Evolutionary conservation across 257 asterid genomes (phyloP).

Genomic region (Nicotiana undulata): DNA sequence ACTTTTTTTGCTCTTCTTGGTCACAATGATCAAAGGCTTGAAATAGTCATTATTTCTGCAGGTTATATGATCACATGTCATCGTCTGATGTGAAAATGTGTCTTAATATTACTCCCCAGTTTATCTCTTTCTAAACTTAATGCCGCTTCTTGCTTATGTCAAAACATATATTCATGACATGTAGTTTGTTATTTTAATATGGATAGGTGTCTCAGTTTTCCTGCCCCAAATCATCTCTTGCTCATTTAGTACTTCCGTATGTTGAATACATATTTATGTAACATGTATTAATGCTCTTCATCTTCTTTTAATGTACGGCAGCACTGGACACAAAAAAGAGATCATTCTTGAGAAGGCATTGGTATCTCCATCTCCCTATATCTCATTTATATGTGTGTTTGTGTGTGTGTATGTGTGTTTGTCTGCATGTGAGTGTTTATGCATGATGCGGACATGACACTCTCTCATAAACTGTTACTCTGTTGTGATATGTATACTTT

Average conservation of each 20-base stretch:
- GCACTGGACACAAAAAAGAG: slow-evolving; percentile 91
- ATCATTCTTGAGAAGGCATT: slow-evolving; percentile 60
- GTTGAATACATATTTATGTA: neutral
- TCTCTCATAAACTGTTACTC: neutral
- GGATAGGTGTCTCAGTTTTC: neutral
- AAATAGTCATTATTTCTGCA: neutral
- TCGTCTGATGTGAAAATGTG: neutral
- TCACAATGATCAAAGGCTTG: neutral
- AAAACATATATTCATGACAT: neutral
- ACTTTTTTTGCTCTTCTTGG: neutral
- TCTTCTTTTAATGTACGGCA: slow-evolving; percentile 30
- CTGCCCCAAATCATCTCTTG: neutral
- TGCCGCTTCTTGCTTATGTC: neutral
- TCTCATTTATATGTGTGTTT: neutral
- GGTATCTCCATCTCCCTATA: slow-evolving; percentile 39
- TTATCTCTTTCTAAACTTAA: neutral
- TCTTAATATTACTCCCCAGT: neutral
- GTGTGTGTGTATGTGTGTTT: neutral
- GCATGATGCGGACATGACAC: neutral
- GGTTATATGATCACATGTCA: neutral
- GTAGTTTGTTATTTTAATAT: neutral
- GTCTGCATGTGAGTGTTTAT: neutral
- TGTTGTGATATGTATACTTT: neutral
- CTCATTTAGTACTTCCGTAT: neutral
- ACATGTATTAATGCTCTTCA: slow-evolving; percentile 7